These are phyloP conservation scores for Dendrothele bispora DNA, from an alignment of 768 basidiomycete species.

Conservation along the genomic window DNA sequence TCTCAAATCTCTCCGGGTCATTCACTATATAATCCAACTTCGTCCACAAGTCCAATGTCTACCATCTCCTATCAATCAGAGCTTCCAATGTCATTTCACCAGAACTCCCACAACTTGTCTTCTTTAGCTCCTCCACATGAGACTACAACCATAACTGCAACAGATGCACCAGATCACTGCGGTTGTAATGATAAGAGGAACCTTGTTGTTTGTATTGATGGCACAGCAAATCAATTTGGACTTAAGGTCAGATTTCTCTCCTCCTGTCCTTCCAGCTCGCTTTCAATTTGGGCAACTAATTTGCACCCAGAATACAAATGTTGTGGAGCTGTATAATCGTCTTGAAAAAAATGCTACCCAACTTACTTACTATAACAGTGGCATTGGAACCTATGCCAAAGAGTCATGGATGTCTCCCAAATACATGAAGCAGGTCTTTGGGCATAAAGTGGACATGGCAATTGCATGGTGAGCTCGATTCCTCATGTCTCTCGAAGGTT, in stretches of 20 bases:
- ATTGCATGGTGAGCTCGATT: constrained; percentile 30
- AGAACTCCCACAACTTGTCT: too few relatives aligned
- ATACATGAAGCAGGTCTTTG: constrained; percentile 15
- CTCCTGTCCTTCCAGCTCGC: background rate
- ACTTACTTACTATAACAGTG: constrained; percentile 41
- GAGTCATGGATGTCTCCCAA: constrained; percentile 13
- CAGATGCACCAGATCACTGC: too few relatives aligned
- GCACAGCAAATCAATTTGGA: constrained; percentile 39
- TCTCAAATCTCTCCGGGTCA: too few relatives aligned
- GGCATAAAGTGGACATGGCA: constrained; percentile 28
- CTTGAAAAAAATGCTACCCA: constrained; percentile 32
- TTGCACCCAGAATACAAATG: constrained; percentile 37
- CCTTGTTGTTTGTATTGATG: constrained; percentile 38
- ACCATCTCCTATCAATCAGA: too few relatives aligned
- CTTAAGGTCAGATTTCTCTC: constrained; percentile 19
- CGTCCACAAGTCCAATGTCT: too few relatives aligned
- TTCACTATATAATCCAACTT: too few relatives aligned
- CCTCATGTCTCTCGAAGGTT: background rate
- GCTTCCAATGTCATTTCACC: too few relatives aligned
- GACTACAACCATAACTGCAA: too few relatives aligned
- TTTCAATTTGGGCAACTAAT: background rate
- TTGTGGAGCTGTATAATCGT: constrained; percentile 38
- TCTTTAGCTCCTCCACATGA: too few relatives aligned
- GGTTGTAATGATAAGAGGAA: constrained; percentile 17
- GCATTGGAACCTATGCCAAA: constrained; percentile 35